Base-by-base conservation (phyloP, 495 filamentous ascomycete genomes). In the Pyrenopolyporus hunteri region DNA sequence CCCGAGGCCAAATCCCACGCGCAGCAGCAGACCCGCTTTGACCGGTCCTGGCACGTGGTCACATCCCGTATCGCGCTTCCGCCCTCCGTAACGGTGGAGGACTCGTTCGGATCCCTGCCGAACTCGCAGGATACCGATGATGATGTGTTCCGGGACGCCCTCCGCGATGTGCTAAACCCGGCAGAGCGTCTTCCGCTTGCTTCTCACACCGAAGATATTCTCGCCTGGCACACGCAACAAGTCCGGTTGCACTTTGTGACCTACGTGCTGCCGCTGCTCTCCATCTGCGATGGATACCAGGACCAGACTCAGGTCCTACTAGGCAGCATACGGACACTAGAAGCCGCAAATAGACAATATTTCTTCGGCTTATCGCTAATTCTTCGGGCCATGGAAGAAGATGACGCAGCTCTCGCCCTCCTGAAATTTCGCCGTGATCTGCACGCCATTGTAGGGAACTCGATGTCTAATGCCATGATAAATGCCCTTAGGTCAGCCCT, bases 41-140 rank as follows among this genome's bases (percentile, higher is more conserved):
- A 89, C 60, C 79, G 83, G 48, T 84, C 88, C 31, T 91, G 89
- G 87, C 82, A 84, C 67, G 72, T 79, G 1, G 88, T 87, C 39
- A 90, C 87, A 8, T 74, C 78, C 31, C 84, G 82, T 40, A 80
- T 93, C 11, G 71, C 77, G 4, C 72, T 91, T 2, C 84, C 86
- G 8, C 57, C 75, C 39, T 74, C 78, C 23, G 78, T 73, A 23
- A 70, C 76, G 3, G 73, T 61, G 1, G 74, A 76, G 46, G 75
- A 77, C 46, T 74, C 72, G 25, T 76, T 77, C 64, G 77, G 70
- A 39, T 68, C 69, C 11, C 68, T 76, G 32, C 61, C 76, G 8
- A 78, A 79, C 59, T 70, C 82, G 31, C 70, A 77, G 36, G 70
- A 70, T 46, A 57, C 65, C 16, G 59, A 70, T 9, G 71, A 72